phyloP scores from a whole-genome alignment of 1,284 basidiomycete species.

The Schizophyllum amplum region DNA sequence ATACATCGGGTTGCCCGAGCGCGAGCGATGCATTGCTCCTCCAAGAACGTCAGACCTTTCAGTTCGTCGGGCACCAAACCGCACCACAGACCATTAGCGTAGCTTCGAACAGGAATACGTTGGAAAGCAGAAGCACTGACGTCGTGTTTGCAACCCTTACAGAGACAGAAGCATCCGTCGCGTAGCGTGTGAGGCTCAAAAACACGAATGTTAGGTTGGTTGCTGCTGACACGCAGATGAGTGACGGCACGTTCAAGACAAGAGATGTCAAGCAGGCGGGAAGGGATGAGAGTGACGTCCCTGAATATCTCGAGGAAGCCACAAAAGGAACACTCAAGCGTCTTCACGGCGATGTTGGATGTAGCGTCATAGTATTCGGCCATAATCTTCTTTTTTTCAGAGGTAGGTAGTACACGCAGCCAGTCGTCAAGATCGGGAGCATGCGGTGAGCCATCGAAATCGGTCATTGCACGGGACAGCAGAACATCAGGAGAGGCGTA shows the following conservation, averaged over 20 bases:
- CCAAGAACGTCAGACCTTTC: conserved; percentile 6
- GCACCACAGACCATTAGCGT: conserved; percentile 10
- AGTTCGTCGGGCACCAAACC: conserved; percentile 6
- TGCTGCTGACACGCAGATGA: neutral
- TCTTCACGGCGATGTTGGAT: neutral
- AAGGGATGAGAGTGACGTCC: neutral
- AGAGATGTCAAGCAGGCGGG: conserved; percentile 5
- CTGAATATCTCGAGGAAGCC: conserved; percentile 1
- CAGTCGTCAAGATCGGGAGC: too few species aligned
- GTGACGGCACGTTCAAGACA: conserved; percentile 5
- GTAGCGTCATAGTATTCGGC: conserved; percentile 3
- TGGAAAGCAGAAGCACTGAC: neutral
- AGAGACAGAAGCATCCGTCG: conserved; percentile 2
- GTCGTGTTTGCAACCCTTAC: neutral
- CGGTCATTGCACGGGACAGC: too few species aligned
- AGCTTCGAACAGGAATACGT: conserved; percentile 6
- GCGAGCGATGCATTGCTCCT: conserved; percentile 10
- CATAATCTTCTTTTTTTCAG: conserved; percentile 8
- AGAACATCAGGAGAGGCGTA: too few species aligned
- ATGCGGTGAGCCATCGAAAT: too few species aligned
- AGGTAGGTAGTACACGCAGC: conserved; percentile 2
- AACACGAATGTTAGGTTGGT: conserved; percentile 1
- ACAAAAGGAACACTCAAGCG: conserved; percentile 9
- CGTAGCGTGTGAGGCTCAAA: neutral
- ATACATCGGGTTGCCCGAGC: conserved; percentile 6